Percentiles rank a stretch among this genome's conserved stretches.
These are phyloP conservation scores for Fennellomyces sp. DNA, from an alignment of 371 early-diverging fungal genomes.

Conservation along the genomic window DNA sequence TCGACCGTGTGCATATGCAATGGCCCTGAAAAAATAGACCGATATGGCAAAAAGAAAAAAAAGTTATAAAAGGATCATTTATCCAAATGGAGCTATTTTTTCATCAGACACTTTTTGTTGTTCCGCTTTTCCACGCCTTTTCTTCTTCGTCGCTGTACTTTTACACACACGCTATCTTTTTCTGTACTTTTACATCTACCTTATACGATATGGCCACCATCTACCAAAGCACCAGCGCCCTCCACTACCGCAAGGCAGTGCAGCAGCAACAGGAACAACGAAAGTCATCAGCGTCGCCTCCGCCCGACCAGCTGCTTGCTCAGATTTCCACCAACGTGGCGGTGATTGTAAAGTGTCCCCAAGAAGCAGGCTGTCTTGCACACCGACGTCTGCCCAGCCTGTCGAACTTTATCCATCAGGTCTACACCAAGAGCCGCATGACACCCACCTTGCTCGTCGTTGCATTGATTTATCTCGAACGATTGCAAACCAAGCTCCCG, in stretches of 20 bases:
- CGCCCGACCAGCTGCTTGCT: slow-evolving; percentile 10
- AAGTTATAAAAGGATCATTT: slow-evolving; percentile 11
- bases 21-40: slow-evolving; percentile 20
- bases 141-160: slow-evolving; percentile 9
- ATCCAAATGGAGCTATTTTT: slow-evolving; percentile 14
- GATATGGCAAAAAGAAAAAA: slow-evolving; percentile 15
- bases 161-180: background rate
- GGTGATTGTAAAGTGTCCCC: slow-evolving; percentile 17
- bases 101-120: slow-evolving; percentile 4
- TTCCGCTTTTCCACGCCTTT: slow-evolving; percentile 9
- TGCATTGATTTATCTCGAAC: slow-evolving; percentile 71
- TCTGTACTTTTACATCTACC: slow-evolving; percentile 6
- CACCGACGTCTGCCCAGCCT: slow-evolving; percentile 23
- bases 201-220: slow-evolving; percentile 15
- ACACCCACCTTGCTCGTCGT: slow-evolving; percentile 57
- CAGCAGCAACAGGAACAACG: background rate
- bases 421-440: slow-evolving; percentile 40
- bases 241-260: background rate
- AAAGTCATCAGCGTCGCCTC: slow-evolving; percentile 1
- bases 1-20: slow-evolving; percentile 5
- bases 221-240: slow-evolving; percentile 4
- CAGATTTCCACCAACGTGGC: slow-evolving; percentile 16
- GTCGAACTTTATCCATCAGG: slow-evolving; percentile 35
- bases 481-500: slow-evolving; percentile 63
- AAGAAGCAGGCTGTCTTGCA: slow-evolving; percentile 9